phyloP scores from a whole-genome alignment of 2,329 filamentous ascomycete species.

The Microcyclospora tardicrescens region DNA sequence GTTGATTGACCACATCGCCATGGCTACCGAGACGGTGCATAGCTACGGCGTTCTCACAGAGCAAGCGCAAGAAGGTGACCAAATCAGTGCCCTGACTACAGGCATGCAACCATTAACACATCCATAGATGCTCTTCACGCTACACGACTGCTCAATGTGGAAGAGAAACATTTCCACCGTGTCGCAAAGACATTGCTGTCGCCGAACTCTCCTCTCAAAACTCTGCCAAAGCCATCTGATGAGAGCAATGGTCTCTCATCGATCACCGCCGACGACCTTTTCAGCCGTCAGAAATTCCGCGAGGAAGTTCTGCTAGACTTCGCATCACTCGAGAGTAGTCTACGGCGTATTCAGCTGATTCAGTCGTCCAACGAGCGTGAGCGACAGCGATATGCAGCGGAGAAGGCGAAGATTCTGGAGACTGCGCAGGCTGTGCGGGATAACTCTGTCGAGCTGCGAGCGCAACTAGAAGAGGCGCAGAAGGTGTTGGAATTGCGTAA shows the following conservation, averaged over 20 bases:
- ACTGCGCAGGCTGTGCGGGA: slow-evolving; percentile 67
- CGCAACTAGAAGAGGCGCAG: slow-evolving; percentile 65
- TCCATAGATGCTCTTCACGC: slow-evolving; percentile 66
- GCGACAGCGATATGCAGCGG: slow-evolving; percentile 66
- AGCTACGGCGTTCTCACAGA: slow-evolving; percentile 12
- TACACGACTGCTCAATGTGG: slow-evolving; percentile 71
- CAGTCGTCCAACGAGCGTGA: slow-evolving; percentile 71
- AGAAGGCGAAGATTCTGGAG: slow-evolving; percentile 65
- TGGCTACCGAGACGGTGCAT: slow-evolving; percentile 1
- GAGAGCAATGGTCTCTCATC: slow-evolving; percentile 27
- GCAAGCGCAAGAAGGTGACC: slow-evolving; percentile 17
- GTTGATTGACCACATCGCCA: not conserved
- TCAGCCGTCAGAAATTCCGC: slow-evolving; percentile 44
- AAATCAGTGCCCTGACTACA: not conserved
- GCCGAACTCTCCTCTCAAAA: slow-evolving; percentile 48
- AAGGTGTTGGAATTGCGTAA: slow-evolving; percentile 66
- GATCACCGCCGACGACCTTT: slow-evolving; percentile 25
- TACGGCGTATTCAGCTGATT: slow-evolving; percentile 78
- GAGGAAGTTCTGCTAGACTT: slow-evolving; percentile 83
- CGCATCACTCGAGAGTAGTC: slow-evolving; percentile 71
- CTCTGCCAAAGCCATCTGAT: slow-evolving; percentile 52
- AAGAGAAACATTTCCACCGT: slow-evolving; percentile 84
- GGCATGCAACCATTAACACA: too few species aligned
- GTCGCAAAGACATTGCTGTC: slow-evolving; percentile 69
- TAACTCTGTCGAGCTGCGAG: slow-evolving; percentile 57